Evolutionary conservation across 139 green algal species (phyloP).

Genomic region (Penium margaritaceum): DNA sequence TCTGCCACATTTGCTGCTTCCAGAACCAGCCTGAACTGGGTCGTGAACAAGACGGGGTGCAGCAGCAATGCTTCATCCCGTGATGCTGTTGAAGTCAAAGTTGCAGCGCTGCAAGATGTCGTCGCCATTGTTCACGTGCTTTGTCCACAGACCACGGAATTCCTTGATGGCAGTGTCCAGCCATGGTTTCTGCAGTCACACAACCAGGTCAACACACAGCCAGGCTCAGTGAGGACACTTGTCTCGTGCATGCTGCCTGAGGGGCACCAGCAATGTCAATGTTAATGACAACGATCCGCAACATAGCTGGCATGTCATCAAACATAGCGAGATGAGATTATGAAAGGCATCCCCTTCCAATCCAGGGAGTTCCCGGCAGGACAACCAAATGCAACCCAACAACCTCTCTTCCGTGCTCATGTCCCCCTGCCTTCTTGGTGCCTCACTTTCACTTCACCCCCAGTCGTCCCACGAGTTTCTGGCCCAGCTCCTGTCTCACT

Average conservation of each 20-base stretch:
- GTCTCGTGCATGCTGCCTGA: too few relatives aligned
- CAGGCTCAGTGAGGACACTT: neutral
- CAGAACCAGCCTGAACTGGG: too few relatives aligned
- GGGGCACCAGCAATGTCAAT: too few relatives aligned
- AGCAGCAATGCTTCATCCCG: too few relatives aligned
- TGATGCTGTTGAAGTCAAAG: conserved; percentile 13
- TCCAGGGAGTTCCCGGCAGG: too few relatives aligned
- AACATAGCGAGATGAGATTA: neutral
- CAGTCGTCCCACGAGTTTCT: too few relatives aligned
- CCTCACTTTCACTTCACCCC: too few relatives aligned
- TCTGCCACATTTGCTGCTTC: too few relatives aligned
- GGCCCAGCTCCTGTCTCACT: neutral
- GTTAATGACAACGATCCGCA: too few relatives aligned
- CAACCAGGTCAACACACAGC: neutral
- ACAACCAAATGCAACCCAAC: too few relatives aligned
- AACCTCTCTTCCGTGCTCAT: too few relatives aligned
- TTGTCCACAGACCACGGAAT: conserved; percentile 6
- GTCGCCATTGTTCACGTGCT: neutral
- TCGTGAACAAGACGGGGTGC: conserved; percentile 88
- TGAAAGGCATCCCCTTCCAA: neutral
- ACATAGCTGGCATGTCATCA: neutral
- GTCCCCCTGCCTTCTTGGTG: too few relatives aligned
- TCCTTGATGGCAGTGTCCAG: conserved; percentile 20
- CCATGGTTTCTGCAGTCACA: conserved; percentile 13
- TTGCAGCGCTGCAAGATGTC: conserved; percentile 26